phyloP scores from a whole-genome alignment of 2,329 filamentous ascomycete species.

The Stachybotrys echinatus region DNA sequence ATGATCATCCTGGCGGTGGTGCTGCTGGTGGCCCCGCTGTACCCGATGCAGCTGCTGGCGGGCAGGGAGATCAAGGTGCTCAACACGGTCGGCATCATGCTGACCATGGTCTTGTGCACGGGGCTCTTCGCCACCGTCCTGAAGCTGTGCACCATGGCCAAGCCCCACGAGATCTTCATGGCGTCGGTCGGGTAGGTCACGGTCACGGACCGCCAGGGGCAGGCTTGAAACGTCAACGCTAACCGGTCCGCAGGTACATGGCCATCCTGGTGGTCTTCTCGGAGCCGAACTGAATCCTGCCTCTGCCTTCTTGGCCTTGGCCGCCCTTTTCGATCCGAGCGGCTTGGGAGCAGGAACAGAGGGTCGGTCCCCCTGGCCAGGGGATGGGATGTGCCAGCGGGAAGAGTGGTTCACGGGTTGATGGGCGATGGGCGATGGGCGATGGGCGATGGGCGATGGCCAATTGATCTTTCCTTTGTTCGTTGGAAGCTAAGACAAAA shows the following conservation, averaged over 20 bases:
- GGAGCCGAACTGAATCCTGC: neutral
- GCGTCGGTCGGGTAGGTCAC: conserved; percentile 4
- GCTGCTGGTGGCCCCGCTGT: conserved; percentile 4
- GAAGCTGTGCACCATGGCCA: conserved; percentile 4
- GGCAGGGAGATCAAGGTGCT: neutral
- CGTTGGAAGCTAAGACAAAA: too few relatives aligned
- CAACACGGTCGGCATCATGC: conserved; percentile 1
- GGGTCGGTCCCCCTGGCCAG: neutral
- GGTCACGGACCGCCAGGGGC: neutral
- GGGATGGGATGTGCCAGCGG: neutral
- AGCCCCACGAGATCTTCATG: conserved; percentile 6
- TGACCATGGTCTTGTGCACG: conserved; percentile 3
- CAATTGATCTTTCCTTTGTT: too few relatives aligned
- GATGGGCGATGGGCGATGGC: too few relatives aligned
- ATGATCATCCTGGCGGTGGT: conserved; percentile 1
- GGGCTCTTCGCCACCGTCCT: conserved; percentile 2
- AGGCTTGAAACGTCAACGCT: neutral
- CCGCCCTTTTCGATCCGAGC: too few relatives aligned
- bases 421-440: neutral
- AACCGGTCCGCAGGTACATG: conserved; percentile 5
- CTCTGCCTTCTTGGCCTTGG: too few relatives aligned
- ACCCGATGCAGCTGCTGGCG: conserved; percentile 5
- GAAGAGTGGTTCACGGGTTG: neutral
- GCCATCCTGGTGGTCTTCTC: conserved; percentile 7
- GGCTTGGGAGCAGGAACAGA: neutral